These are phyloP conservation scores for Colletotrichum somersetense DNA, from an alignment of 2,329 filamentous ascomycete genomes.

Conservation along the genomic window DNA sequence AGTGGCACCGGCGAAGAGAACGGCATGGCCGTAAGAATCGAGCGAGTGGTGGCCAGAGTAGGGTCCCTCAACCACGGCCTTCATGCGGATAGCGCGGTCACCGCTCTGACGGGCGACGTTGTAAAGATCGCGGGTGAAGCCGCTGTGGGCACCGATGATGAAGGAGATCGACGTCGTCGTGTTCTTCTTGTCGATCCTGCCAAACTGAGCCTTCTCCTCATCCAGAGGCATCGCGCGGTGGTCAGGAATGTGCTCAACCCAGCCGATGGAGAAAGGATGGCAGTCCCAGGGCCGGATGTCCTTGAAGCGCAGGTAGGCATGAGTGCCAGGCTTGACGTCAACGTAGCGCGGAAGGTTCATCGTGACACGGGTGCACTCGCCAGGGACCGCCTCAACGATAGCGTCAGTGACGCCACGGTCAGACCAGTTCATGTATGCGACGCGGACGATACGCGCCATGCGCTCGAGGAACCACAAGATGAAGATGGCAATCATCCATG, in stretches of 20 bases:
- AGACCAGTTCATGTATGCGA: constrained; percentile 77
- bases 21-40: constrained; percentile 90
- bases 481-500: constrained; percentile 81
- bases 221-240: constrained; percentile 49
- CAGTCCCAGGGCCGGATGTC: constrained; percentile 77
- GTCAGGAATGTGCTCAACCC: constrained; percentile 70
- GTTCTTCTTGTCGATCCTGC: constrained; percentile 56
- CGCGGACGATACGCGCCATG: constrained; percentile 70
- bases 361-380: constrained; percentile 78
- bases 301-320: constrained; percentile 80
- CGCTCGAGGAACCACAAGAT: constrained; percentile 84
- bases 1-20: constrained; percentile 92
- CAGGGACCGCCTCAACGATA: constrained; percentile 75
- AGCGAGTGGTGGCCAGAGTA: constrained; percentile 88
- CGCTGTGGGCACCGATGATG: constrained; percentile 87
- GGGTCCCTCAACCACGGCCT: constrained; percentile 87
- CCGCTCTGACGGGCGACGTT: constrained; percentile 70
- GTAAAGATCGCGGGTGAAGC: constrained; percentile 87
- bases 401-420: constrained; percentile 72
- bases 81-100: constrained; percentile 69
- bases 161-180: constrained; percentile 76
- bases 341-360: constrained; percentile 76
- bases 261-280: constrained; percentile 84
- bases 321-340: constrained; percentile 76
- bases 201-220: constrained; percentile 55